Evolutionary conservation across 2,329 filamentous ascomycete species (phyloP).

Genomic region (Emericellopsis atlantica): DNA sequence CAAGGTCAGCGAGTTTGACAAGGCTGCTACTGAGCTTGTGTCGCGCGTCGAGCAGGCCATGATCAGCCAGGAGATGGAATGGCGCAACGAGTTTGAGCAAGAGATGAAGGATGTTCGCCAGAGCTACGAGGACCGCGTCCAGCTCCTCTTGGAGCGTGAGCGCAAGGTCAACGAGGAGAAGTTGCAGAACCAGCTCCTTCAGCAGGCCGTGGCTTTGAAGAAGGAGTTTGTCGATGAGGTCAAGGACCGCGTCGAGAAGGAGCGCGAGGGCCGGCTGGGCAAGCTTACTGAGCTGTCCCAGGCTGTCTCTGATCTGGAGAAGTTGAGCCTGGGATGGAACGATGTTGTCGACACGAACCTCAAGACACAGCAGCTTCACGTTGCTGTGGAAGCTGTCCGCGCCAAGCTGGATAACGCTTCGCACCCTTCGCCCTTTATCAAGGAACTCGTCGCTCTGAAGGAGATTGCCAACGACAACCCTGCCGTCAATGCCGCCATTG

Average conservation of each 20-base stretch:
- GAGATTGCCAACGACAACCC: slow-evolving; percentile 76
- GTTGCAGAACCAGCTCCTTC: slow-evolving; percentile 71
- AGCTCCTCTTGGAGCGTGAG: slow-evolving; percentile 67
- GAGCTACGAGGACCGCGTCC: slow-evolving; percentile 68
- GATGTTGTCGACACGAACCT: slow-evolving; percentile 81
- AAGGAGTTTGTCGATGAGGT: slow-evolving; percentile 72
- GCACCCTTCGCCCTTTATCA: slow-evolving; percentile 73
- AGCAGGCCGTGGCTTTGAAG: slow-evolving; percentile 85
- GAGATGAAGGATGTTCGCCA: slow-evolving; percentile 72
- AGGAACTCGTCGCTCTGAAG: slow-evolving; percentile 87
- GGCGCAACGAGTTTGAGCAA: slow-evolving; percentile 74
- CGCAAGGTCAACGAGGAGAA: slow-evolving; percentile 72
- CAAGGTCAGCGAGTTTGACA: slow-evolving; percentile 69
- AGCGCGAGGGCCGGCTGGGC: slow-evolving; percentile 76
- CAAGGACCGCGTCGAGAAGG: slow-evolving; percentile 69
- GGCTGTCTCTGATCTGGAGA: slow-evolving; percentile 73
- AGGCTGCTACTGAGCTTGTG: slow-evolving; percentile 77
- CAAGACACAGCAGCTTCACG: slow-evolving; percentile 89
- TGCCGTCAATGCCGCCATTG: slow-evolving; percentile 85
- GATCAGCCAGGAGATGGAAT: slow-evolving; percentile 66
- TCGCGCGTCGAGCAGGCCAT: slow-evolving; percentile 77
- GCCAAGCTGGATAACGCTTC: slow-evolving; percentile 62
- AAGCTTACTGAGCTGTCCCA: slow-evolving; percentile 70
- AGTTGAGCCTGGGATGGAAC: slow-evolving; percentile 81
- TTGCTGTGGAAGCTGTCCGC: slow-evolving; percentile 87